Percentiles rank a stretch among this genome's conserved stretches.
Conservation (phyloP, 164 flowering plant genomes). For the Chimonanthus salicifolius region DNA sequence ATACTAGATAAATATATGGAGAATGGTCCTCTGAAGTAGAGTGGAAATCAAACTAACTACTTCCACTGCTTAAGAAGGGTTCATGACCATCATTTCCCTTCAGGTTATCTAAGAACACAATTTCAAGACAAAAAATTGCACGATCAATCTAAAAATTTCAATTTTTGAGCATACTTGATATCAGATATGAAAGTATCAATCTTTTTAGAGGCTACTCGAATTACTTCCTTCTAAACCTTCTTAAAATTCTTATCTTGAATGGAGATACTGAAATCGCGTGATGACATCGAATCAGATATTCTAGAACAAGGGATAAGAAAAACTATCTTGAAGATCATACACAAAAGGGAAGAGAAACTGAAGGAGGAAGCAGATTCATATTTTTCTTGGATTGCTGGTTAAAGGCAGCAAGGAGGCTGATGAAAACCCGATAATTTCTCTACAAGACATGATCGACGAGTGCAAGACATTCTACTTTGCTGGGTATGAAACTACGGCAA, state of each 20-base stretch:
- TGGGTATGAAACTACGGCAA: neutral
- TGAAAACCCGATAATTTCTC: neutral
- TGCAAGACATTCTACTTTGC: conserved; percentile 6
- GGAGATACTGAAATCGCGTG: conserved; percentile 12
- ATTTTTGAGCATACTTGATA: too few relatives aligned
- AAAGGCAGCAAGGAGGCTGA: conserved; percentile 21
- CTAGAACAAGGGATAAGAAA: conserved; percentile 29
- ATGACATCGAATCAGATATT: conserved; percentile 31
- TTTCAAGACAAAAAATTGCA: too few relatives aligned
- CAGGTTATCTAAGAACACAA: too few relatives aligned
- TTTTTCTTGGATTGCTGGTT: conserved; percentile 34
- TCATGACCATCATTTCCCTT: too few relatives aligned
- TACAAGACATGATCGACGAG: conserved; percentile 3
- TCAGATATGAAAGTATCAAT: too few relatives aligned
- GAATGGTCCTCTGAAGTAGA: too few relatives aligned
- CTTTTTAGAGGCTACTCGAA: too few relatives aligned
- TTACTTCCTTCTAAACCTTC: neutral
- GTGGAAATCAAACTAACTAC: too few relatives aligned
- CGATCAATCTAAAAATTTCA: too few relatives aligned
- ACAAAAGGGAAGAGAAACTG: conserved; percentile 20
- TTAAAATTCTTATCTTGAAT: conserved; percentile 20
- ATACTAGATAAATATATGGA: too few relatives aligned
- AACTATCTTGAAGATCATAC: conserved; percentile 22
- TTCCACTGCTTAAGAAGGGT: too few relatives aligned
- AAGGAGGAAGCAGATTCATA: conserved; percentile 8